Evolutionary conservation across 2,329 filamentous ascomycete species (phyloP), one percentile per base, ranked within the genome.

Genomic region (Tolypocladium nubicola): DNA sequence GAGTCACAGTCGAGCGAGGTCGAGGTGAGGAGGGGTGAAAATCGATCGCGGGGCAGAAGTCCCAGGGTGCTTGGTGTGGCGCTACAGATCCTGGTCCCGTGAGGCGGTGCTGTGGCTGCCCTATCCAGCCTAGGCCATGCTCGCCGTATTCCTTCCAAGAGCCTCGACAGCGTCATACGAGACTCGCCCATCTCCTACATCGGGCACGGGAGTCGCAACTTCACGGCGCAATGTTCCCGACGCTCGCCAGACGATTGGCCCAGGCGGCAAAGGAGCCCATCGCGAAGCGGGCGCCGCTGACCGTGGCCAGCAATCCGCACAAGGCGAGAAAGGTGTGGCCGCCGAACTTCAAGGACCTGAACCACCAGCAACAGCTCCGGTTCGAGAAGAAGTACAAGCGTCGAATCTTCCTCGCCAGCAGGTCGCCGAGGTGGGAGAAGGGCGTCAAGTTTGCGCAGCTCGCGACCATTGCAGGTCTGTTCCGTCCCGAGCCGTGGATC

Each of bases 351-450:
- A 74, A 78, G 61, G 81, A 83, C 67, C 79, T 93, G 59, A 83
- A 83, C 41, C 74, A 78, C 52, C 87, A 88, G 70, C 84, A 91
- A 67, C 86, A 92, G 71, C 87, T 92, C 68, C 80, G 84, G 49
- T 86, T 90, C 64, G 89, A 93, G 76, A 85, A 88, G 70, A 86
- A 87, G 67, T 92, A 87, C 73, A 88, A 90, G 73, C 79, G 89
- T 55, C 80, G 89, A 56, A 72, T 87, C 33, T 78, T 79, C 58
- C 71, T 88, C 63, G 82, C 83, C 64, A 81, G 80, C 67, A 77
- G 79, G 45, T 75, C 84, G 26, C 86, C 87, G 10, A 70, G 72
- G 53, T 89, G 85, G 84, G 79, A 81, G 47, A 89, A 86, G 69
- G 77, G 74, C 59, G 75, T 86, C 57, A 84, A 83, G 70, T 73